Evolutionary conservation across 371 early-diverging fungal species (phyloP), one percentile per base, ranked within the genome.

Genomic region (Saksenaea oblongispora): DNA sequence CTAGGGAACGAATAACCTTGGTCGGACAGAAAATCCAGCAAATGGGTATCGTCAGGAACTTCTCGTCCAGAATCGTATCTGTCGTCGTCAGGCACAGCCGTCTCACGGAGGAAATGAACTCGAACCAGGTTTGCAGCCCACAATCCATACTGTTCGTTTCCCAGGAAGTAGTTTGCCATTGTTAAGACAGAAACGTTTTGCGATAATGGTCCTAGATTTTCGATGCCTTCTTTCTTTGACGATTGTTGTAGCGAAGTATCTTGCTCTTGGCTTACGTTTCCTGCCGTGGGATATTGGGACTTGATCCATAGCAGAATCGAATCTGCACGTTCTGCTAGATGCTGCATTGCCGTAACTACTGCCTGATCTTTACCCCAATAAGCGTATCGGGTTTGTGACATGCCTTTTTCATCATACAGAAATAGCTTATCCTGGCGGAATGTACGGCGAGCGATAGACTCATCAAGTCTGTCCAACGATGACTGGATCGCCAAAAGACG

Each of bases 1-100:
- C 84, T 82, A 14, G 87, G 87, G 65, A 87, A 87, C 17, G 86
- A 85, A 47, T 87, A 87, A 15, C 87, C 87, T 65, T 87, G 86
- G 28, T 87, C 87, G 13, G 86, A 79, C 44, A 85, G 56, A 39
- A 84, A 84, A 55, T 86, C 86, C n/a, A 84, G 63, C 22, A 86
- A 53, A 63, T 79, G 79, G 13, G 76, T 85, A 35, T 83, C 83
- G 28, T 84, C 83, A 5, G 84, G 78, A 18, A 80, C 73, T 24
- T 77, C 66, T n/a, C 72, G 70, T 11, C 84, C 80, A 15, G 78
- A 74, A 34, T 82, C 76, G 42, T 76, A 77, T 41, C 74, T 75
- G 28, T 80, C 79, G 53, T 78, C 77, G 24, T 85, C 83, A 39
- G 82, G 84, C 14, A 84, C 71, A 11, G 85, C 86, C 47, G 81